phyloP scores from a whole-genome alignment of 306 rosid species.

The Elaeagnus macrophylla region DNA sequence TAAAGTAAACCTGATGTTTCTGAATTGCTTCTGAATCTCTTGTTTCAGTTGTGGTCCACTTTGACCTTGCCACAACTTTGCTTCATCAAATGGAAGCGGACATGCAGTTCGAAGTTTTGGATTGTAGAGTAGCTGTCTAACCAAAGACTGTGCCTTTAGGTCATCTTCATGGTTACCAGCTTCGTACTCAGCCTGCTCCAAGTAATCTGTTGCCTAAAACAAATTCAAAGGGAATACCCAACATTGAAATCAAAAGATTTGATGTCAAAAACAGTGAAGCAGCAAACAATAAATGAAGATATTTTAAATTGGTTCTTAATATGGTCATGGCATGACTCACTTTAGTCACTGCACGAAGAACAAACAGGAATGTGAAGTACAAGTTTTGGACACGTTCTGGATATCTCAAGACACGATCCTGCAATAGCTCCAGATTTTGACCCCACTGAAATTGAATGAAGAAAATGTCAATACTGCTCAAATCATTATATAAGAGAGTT shows the following conservation, averaged over 20 bases:
- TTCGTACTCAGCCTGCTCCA: conserved; percentile 59
- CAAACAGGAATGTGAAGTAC: conserved; percentile 55
- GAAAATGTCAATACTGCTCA: background rate
- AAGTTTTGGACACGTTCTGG: conserved; percentile 55
- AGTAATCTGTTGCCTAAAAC: conserved; percentile 49
- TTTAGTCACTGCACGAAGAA: conserved; percentile 59
- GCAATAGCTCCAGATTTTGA: conserved; percentile 41
- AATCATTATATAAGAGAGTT: conserved; percentile 1
- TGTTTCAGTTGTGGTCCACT: conserved; percentile 57
- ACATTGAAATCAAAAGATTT: background rate
- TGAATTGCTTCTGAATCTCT: conserved; percentile 51
- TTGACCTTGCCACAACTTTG: conserved; percentile 63
- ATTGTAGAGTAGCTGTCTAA: conserved; percentile 42
- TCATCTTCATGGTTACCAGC: conserved; percentile 45
- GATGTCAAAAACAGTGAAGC: background rate
- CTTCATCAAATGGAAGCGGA: conserved; percentile 63
- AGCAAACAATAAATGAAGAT: no score
- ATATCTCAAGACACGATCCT: conserved; percentile 47
- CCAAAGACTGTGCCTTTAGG: conserved; percentile 46
- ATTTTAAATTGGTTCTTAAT: background rate
- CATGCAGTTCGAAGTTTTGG: conserved; percentile 57
- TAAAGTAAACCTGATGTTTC: conserved; percentile 45
- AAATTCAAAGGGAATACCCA: background rate
- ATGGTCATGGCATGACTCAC: conserved; percentile 21
- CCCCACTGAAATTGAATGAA: conserved; percentile 47